A percentile compares a stretch with the other conserved stretches of the same genome.
phyloP scores from a whole-genome alignment of 352 stramenopile species.

The Globisporangium solare region DNA sequence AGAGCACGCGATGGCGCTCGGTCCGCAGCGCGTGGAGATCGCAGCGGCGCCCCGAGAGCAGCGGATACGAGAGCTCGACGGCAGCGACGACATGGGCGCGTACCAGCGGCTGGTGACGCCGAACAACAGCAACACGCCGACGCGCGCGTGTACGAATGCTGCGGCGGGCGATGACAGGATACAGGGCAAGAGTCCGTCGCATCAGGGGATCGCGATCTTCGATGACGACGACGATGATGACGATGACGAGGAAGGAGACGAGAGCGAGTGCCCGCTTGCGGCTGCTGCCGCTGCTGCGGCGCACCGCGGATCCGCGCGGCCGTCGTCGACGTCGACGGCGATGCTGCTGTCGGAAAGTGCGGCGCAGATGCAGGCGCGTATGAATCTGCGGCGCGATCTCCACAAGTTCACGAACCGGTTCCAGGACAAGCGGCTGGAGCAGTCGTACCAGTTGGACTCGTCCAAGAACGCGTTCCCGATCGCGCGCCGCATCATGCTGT shows the following conservation, averaged over 20 bases:
- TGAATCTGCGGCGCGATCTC: slow-evolving; percentile 51
- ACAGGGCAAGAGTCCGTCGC: slow-evolving; percentile 2
- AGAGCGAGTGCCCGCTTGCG: too few relatives aligned
- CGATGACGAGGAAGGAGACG: slow-evolving; percentile 1
- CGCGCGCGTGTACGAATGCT: background rate
- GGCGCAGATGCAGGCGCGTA: slow-evolving; percentile 24
- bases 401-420: slow-evolving; percentile 66
- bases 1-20: background rate
- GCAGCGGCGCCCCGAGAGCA: slow-evolving; percentile 17
- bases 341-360: slow-evolving; percentile 11
- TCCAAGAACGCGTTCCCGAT: slow-evolving; percentile 66
- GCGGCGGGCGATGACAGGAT: background rate
- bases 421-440: slow-evolving; percentile 58
- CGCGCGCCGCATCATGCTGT: slow-evolving; percentile 51
- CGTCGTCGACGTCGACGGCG: slow-evolving; percentile 8
- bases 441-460: slow-evolving; percentile 78
- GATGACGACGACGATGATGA: slow-evolving; percentile 8
- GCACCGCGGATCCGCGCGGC: slow-evolving; percentile 5
- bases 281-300: too few relatives aligned
- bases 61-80: slow-evolving; percentile 18
- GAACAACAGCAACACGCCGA: slow-evolving; percentile 4
- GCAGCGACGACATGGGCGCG: slow-evolving; percentile 4
- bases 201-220: slow-evolving; percentile 8
- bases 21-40: slow-evolving; percentile 15
- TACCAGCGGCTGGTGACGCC: slow-evolving; percentile 11